A percentile compares a stretch with the other conserved stretches of the same genome.
Conservation (phyloP, 225 moss, liverwort and hornwort species). For the Bryum argenteum region DNA sequence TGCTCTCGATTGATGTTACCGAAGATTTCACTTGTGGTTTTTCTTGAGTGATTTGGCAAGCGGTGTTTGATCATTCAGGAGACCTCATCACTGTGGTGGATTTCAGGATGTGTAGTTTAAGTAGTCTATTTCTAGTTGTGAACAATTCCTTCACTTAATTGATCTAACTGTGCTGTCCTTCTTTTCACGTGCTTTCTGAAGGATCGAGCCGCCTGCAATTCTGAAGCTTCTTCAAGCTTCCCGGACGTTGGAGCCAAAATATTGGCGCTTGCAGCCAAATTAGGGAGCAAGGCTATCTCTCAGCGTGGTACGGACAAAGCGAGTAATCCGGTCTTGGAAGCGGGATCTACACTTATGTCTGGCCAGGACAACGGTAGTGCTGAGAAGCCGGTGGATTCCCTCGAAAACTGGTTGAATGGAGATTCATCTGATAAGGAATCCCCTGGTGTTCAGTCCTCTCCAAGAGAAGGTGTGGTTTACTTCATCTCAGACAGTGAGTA, state of each 20-base stretch:
- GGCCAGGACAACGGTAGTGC: not conserved
- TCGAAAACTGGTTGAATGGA: constrained; percentile 27
- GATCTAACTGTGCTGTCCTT: not conserved
- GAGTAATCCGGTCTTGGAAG: not conserved
- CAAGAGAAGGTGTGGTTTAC: constrained; percentile 9
- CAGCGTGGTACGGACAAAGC: not conserved
- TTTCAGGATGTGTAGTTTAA: not conserved
- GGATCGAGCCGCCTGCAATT: not conserved
- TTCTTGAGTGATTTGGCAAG: not conserved
- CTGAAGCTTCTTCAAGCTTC: not conserved
- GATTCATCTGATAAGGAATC: constrained; percentile 10
- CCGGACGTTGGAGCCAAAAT: not conserved
- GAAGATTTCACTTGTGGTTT: not conserved
- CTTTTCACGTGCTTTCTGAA: not conserved
- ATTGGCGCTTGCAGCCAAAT: constrained; percentile 8
- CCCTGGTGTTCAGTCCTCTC: constrained; percentile 3
- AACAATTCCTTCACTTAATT: not conserved
- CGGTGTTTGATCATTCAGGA: not conserved
- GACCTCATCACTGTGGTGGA: not conserved
- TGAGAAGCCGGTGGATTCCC: constrained; percentile 31
- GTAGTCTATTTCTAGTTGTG: not conserved
- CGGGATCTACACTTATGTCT: not conserved
- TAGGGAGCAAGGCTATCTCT: not conserved
- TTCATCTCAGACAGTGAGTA: not conserved
- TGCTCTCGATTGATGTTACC: not conserved